phyloP scores from a whole-genome alignment of 257 asterid genomes.

The Rehmannia glutinosa region DNA sequence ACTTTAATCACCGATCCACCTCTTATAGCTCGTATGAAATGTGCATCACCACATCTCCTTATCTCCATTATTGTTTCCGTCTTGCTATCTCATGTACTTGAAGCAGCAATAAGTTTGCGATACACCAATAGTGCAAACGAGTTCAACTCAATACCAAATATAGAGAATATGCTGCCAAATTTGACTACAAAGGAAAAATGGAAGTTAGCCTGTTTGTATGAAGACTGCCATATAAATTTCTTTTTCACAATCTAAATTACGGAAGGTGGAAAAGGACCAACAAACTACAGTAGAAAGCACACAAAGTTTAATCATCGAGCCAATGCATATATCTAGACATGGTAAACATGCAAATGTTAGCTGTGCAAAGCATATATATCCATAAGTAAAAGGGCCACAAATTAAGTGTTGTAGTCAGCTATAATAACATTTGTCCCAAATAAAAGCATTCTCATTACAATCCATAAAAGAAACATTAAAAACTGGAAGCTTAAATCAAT shows the following conservation, averaged over 20 bases:
- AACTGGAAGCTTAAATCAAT: neutral
- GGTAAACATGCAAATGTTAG: neutral
- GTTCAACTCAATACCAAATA: neutral
- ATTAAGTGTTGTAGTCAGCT: neutral
- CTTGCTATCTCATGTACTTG: neutral
- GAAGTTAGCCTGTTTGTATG: neutral
- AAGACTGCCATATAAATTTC: neutral
- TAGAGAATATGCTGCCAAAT: neutral
- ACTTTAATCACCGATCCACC: constrained; percentile 28
- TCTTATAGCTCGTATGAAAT: constrained; percentile 37
- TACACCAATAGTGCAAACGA: neutral
- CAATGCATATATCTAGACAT: neutral
- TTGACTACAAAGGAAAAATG: neutral
- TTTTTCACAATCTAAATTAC: neutral
- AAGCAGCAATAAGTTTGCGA: neutral
- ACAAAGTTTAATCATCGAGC: neutral
- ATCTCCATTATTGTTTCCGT: constrained; percentile 30
- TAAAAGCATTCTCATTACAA: neutral
- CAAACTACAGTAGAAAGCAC: neutral
- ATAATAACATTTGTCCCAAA: neutral
- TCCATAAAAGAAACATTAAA: neutral
- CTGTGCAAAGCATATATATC: neutral
- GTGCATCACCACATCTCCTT: constrained; percentile 30
- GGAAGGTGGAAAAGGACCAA: neutral
- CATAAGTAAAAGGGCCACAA: neutral